phyloP scores from a whole-genome alignment of 2,329 filamentous ascomycete genomes.

The Ophioceras dolichostomum region DNA sequence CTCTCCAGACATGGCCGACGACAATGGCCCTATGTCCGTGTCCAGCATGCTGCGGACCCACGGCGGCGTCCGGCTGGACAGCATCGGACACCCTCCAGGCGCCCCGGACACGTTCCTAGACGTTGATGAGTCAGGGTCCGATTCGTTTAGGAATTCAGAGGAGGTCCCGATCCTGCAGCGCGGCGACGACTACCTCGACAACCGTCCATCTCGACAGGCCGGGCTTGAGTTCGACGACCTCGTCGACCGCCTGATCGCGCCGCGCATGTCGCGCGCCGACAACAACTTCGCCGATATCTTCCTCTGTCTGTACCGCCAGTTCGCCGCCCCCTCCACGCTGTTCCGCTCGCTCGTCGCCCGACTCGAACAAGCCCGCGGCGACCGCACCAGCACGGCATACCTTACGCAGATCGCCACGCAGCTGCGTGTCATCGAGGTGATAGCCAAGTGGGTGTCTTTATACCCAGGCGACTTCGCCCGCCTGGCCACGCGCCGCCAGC shows the following conservation, averaged over 20 bases:
- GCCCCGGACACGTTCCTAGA: constrained; percentile 48
- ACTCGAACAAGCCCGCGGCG: constrained; percentile 40
- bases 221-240: constrained; percentile 56
- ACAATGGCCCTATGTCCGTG: constrained; percentile 30
- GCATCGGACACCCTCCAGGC: too few species aligned
- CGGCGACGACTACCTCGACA: constrained; percentile 46
- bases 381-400: constrained; percentile 33
- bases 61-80: constrained; percentile 40
- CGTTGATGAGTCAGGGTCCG: constrained; percentile 57
- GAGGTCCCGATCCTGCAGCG: constrained; percentile 56
- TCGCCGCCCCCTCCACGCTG: constrained; percentile 69
- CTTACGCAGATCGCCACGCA: constrained; percentile 72
- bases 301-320: constrained; percentile 86
- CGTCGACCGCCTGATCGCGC: constrained; percentile 74
- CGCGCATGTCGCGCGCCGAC: constrained; percentile 77
- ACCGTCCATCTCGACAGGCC: constrained; percentile 33
- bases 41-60: constrained; percentile 33
- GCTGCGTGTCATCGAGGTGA: constrained; percentile 67
- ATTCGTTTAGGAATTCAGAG: constrained; percentile 53
- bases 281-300: constrained; percentile 82
- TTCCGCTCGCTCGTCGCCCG: constrained; percentile 67
- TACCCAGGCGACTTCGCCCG: constrained; percentile 93
- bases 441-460: constrained; percentile 78
- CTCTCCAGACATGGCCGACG: constrained; percentile 22
- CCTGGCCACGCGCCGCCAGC: constrained; percentile 54